phyloP scores from a whole-genome alignment of 208 protist genomes.

The Porcisia deanei region DNA sequence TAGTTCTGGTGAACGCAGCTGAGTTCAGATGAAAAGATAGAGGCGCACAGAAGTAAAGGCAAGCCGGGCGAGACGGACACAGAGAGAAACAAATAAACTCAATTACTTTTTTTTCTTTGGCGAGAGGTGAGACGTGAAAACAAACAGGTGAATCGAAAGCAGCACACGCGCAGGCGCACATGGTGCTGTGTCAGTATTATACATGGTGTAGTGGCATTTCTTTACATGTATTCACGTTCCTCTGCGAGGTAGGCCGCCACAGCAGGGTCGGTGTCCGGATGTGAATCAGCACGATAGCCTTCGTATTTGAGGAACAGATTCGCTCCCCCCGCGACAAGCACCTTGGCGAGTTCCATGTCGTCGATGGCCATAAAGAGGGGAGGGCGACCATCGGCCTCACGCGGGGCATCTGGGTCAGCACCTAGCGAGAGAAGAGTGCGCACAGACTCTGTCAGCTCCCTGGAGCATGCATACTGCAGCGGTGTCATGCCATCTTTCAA shows the following conservation, averaged over 20 bases:
- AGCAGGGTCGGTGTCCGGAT: conserved; percentile 79
- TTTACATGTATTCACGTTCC: conserved; percentile 46
- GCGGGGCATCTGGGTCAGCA: conserved; percentile 69
- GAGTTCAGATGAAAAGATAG: not conserved
- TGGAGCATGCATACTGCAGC: conserved; percentile 75
- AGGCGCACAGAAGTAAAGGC: not conserved
- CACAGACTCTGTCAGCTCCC: conserved; percentile 56
- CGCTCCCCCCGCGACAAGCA: conserved; percentile 69
- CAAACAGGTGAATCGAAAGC: not conserved
- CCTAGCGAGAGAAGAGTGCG: conserved; percentile 66
- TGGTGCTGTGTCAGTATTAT: not conserved
- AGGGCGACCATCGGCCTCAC: conserved; percentile 69
- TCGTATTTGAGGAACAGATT: conserved; percentile 75
- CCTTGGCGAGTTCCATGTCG: conserved; percentile 60
- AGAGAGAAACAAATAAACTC: conserved; percentile 2
- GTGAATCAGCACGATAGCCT: conserved; percentile 66
- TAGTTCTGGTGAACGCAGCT: not conserved
- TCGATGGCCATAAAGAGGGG: conserved; percentile 89
- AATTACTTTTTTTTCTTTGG: not conserved
- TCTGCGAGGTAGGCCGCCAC: conserved; percentile 52
- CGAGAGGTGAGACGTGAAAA: not conserved
- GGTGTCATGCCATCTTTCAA: conserved; percentile 83
- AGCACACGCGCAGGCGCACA: not conserved
- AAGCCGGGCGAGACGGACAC: not conserved
- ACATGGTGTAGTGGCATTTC: not conserved